phyloP scores from a whole-genome alignment of 768 basidiomycete species.

The Dacryopinax spathularia region DNA sequence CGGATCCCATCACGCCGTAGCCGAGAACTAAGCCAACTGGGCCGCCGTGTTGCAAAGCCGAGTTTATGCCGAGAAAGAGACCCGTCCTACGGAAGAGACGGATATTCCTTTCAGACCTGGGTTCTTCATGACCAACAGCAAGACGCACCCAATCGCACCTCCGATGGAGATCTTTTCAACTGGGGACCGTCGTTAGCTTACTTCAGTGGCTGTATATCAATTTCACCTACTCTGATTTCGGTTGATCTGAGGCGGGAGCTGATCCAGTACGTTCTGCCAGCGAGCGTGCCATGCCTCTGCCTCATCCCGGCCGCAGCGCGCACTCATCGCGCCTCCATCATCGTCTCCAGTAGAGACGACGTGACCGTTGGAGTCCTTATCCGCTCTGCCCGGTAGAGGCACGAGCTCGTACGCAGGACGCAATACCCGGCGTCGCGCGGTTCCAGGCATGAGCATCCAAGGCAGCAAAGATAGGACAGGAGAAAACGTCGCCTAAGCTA shows the following conservation, averaged over 20 bases:
- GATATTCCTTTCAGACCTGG: neutral
- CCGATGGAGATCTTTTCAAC: conserved; percentile 11
- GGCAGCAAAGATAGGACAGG: too few species aligned
- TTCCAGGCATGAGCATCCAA: neutral
- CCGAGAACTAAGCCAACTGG: conserved; percentile 16
- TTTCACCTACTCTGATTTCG: neutral
- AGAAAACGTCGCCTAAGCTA: too few species aligned
- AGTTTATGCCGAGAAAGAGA: conserved; percentile 19
- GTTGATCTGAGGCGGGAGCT: neutral
- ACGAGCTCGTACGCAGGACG: neutral
- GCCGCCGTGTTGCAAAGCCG: conserved; percentile 16
- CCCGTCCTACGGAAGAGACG: conserved; percentile 11
- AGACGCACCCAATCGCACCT: conserved; percentile 9
- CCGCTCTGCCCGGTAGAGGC: neutral
- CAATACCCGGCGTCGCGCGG: neutral
- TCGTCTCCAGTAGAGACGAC: too few species aligned
- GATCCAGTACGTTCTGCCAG: neutral
- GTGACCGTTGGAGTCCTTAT: neutral
- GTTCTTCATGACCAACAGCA: neutral
- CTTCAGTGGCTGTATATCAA: neutral
- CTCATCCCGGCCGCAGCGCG: neutral
- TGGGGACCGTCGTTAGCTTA: neutral
- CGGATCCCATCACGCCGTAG: conserved; percentile 9
- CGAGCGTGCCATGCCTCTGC: neutral
- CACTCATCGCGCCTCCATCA: neutral